phyloP scores from a whole-genome alignment of 176 grass and related monocot genomes.

The Miscanthus lutarioriparius region DNA sequence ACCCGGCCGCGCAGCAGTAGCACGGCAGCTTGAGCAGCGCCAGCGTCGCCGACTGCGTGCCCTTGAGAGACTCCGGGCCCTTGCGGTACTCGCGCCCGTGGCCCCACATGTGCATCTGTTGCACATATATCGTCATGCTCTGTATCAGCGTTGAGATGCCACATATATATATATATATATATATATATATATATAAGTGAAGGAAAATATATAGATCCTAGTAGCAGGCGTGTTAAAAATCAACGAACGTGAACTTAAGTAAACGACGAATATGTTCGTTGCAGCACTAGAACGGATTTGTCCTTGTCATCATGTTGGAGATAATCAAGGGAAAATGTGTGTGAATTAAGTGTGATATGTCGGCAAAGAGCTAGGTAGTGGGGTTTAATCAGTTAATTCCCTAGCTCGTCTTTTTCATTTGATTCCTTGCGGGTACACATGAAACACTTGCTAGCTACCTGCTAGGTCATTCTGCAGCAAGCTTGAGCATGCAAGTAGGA shows the following conservation, averaged over 20 bases:
- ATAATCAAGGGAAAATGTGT: background rate
- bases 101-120: conserved; percentile 99
- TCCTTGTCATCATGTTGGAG: conserved; percentile 12
- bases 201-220: background rate
- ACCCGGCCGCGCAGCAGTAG: conserved; percentile 85
- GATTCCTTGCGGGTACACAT: conserved; percentile 25
- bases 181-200: background rate
- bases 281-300: background rate
- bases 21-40: conserved; percentile 86
- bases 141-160: background rate
- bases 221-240: too few relatives aligned
- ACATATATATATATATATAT: background rate
- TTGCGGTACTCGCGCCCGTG: conserved; percentile 94
- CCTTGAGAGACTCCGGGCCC: conserved; percentile 84
- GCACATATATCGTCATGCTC: background rate
- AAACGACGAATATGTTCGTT: conserved; percentile 10
- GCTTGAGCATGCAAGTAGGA: background rate
- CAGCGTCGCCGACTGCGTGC: conserved; percentile 53
- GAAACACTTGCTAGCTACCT: conserved; percentile 30
- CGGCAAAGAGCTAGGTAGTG: background rate
- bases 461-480: conserved; percentile 11
- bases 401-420: background rate
- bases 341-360: conserved; percentile 19
- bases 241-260: background rate
- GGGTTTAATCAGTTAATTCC: conserved; percentile 2